Conservation (phyloP, 2,329 filamentous ascomycete species). For the Nothophoma quercina region DNA sequence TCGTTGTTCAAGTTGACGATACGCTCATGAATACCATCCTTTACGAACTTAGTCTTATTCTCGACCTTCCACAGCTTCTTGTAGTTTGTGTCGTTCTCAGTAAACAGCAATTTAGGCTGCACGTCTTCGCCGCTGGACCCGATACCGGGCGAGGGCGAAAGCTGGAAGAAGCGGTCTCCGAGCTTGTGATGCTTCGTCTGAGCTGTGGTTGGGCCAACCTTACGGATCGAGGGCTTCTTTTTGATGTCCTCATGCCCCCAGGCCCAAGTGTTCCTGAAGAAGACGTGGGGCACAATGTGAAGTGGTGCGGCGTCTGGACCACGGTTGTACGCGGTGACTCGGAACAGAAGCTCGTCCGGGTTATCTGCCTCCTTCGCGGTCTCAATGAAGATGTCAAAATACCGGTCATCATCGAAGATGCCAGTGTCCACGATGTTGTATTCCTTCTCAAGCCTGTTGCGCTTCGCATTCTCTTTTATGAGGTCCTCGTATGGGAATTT, state of each 20-base stretch:
- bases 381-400: conserved; percentile 98
- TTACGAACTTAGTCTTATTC: conserved; percentile 86
- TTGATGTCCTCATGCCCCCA: conserved; percentile 83
- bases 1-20: conserved; percentile 83
- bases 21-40: conserved; percentile 91
- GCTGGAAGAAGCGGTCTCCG: conserved; percentile 81
- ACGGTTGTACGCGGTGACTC: conserved; percentile 95
- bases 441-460: conserved; percentile 79
- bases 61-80: conserved; percentile 74
- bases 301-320: conserved; percentile 88
- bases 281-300: conserved; percentile 92
- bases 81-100: conserved; percentile 94
- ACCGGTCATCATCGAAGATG: conserved; percentile 84
- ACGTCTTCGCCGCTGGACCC: conserved; percentile 82
- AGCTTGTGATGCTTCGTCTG: conserved; percentile 81
- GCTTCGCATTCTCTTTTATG: conserved; percentile 80
- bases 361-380: conserved; percentile 94
- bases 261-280: conserved; percentile 97
- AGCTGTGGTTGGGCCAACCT: conserved; percentile 70
- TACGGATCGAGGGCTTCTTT: conserved; percentile 80
- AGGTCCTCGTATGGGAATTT: conserved; percentile 93
- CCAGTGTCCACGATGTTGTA: conserved; percentile 93
- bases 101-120: conserved; percentile 85
- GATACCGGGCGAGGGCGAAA: conserved; percentile 89
- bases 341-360: conserved; percentile 89